These are phyloP conservation scores for Hanseniaspora uvarum DNA, from an alignment of 1,139 yeast species.

Conservation along the genomic window DNA sequence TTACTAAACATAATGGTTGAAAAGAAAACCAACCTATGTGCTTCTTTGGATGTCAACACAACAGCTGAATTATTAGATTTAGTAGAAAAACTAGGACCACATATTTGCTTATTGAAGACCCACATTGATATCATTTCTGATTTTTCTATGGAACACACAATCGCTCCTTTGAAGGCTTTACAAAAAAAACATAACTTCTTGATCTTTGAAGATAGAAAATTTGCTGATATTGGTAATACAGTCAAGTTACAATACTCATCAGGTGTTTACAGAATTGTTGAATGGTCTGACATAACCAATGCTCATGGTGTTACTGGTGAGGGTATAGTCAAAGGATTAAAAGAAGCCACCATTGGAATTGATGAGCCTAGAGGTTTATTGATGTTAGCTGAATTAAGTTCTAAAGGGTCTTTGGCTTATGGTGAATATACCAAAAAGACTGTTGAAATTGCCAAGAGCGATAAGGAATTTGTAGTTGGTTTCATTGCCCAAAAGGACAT, in stretches of 20 bases:
- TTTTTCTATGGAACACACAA: slow-evolving; percentile 69
- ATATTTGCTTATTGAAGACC: slow-evolving; percentile 82
- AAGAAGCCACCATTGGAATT: slow-evolving; percentile 67
- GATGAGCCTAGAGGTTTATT: slow-evolving; percentile 76
- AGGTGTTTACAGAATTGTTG: slow-evolving; percentile 78
- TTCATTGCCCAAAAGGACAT: slow-evolving; percentile 87
- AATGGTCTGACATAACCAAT: slow-evolving; percentile 94
- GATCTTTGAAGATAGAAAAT: slow-evolving; percentile 92
- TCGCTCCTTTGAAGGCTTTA: slow-evolving; percentile 58
- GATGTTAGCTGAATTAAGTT: slow-evolving; percentile 91
- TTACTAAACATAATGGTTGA: slow-evolving; percentile 64
- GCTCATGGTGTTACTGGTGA: slow-evolving; percentile 97
- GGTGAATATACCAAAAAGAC: slow-evolving; percentile 85
- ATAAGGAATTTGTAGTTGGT: slow-evolving; percentile 85
- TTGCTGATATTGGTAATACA: slow-evolving; percentile 98
- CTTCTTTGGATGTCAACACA: slow-evolving; percentile 83
- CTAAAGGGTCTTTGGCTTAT: slow-evolving; percentile 83
- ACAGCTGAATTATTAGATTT: slow-evolving; percentile 63
- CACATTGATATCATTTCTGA: slow-evolving; percentile 90
- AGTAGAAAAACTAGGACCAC: slow-evolving; percentile 77
- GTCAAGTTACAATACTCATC: slow-evolving; percentile 88
- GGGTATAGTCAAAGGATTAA: slow-evolving; percentile 82
- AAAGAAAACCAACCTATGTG: slow-evolving; percentile 84
- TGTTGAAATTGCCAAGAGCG: slow-evolving; percentile 78
- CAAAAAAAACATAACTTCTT: slow-evolving; percentile 71